Base-by-base conservation (phyloP, 2,329 filamentous ascomycete species). In the Ceratocystis alfenasii region DNA sequence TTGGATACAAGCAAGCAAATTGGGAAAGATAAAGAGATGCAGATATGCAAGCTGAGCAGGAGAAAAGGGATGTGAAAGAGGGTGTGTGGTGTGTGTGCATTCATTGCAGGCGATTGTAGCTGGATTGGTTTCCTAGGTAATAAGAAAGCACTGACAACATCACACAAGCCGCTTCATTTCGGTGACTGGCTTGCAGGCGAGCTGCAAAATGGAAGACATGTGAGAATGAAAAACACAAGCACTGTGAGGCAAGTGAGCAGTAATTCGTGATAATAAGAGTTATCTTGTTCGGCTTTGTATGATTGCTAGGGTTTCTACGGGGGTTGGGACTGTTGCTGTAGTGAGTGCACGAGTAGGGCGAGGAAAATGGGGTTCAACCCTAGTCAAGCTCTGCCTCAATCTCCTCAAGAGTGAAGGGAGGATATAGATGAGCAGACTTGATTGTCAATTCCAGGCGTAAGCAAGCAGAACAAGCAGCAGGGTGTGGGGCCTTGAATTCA, bases 71-170 rank as follows among this genome's bases (percentile, higher is more conserved):
- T 17, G 7, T 17, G 20, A 59, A 20, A 44, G 53, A 59, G 45
- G 50, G 59, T 7, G 17, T n/a, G 15, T 12, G 20, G 50, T 22
- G 50, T 28, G 22, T 33, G 53, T 59, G 12, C 33, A n/a, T 59
- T 17, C 53, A 57, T 57, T 20, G 3, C 48, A 20, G 12, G 1
- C 7, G 8, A 30, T 28, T 55, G 20, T 55, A 55, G 50, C 10
- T 55, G 46, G n/a, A n/a, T n/a, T 50, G 22, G 50, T 28, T 55
- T 33, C 53, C 53, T n/a, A n/a, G 53, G 53, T 59, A 33, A 59
- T 59, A 30, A 33, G 5, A 25, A 59, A 30, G 53, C 15, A 57
- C 28, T 57, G 53, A 59, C 53, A 17, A 59, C 15, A 50, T 50
- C 17, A 50, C 46, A n/a, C 36, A 36, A n/a, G 17, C 46, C 46